A percentile compares a stretch with the other conserved stretches of the same genome.
Conservation (phyloP, 805 yeast genomes). For the Schwanniomyces polymorphus region DNA sequence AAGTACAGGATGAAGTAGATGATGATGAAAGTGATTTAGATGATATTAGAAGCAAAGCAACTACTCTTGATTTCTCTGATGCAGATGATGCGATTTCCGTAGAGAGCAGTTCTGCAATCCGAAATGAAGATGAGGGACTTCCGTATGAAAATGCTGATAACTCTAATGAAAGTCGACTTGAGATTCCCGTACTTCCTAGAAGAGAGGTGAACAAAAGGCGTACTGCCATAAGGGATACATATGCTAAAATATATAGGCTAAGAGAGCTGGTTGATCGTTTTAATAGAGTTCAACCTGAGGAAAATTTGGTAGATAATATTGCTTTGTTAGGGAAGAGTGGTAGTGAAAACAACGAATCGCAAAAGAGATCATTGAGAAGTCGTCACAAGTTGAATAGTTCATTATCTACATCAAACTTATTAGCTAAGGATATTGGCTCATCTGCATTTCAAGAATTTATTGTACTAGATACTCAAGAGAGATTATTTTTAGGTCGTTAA, state of each 20-base stretch:
- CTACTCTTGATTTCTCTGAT: constrained; percentile 22
- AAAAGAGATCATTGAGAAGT: neutral
- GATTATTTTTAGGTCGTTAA: constrained; percentile 13
- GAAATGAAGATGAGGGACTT: constrained; percentile 8
- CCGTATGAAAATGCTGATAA: constrained; percentile 1
- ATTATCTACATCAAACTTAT: constrained; percentile 2
- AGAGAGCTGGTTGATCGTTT: neutral
- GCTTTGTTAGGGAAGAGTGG: neutral
- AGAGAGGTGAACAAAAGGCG: neutral
- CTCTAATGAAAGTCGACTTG: neutral
- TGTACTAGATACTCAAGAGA: constrained; percentile 17
- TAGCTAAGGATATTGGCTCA: constrained; percentile 15
- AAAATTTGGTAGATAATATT: neutral
- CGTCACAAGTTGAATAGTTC: neutral
- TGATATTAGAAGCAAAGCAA: constrained; percentile 14
- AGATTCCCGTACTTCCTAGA: neutral
- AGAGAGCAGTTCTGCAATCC: constrained; percentile 15
- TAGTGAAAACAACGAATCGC: neutral
- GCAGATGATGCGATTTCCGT: constrained; percentile 17
- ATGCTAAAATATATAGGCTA: too few relatives aligned
- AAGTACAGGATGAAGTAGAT: constrained; percentile 11
- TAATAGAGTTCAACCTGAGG: neutral
- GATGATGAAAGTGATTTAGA: constrained; percentile 25
- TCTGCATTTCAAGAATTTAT: constrained; percentile 19
- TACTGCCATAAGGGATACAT: too few relatives aligned